Base-by-base conservation (phyloP, 495 filamentous ascomycete species). In the Penicilliopsis zonata region DNA sequence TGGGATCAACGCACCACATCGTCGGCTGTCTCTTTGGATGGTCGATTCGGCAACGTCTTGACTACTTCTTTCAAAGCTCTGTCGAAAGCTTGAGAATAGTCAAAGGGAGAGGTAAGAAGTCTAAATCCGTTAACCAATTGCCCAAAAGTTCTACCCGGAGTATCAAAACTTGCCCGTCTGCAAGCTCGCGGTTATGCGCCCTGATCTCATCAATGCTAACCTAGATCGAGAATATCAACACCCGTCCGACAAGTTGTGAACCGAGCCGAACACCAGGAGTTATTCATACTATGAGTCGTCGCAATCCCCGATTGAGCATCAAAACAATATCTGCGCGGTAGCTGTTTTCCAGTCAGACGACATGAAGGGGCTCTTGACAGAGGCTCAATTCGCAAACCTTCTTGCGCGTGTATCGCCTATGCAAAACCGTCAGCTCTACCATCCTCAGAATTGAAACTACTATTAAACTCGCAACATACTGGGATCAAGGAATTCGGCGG, bases 131-230 rank as follows among this genome's bases (percentile, higher is more conserved):
- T 28, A 31, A 20, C 49, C 4, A 47, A 5, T 10, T 10, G 8
- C 5, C 23, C 26, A n/a, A 19, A 17, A 34, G 13, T 7, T 1
- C 13, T 17, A 35, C 55, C 16, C 15, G n/a, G 17, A 8, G 5
- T 9, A 9, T 17, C 6, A n/a, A n/a, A 12, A 21, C 30, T 21
- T 57, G 74, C 67, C 86, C 86, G 41, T 95, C 85, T 42, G 92
- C 83, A 18, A 96, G 69, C 42, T 90, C 84, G 37, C 80, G 59
- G 50, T 82, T 93, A 61, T 94, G 87, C 40, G 82, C 72, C 53
- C 92, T 70, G 50, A 96, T 82, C 49, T 95, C 86, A 59, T 96
- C 92, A 37, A 99, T 70, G 63, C 86, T 94, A 46, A 98, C 82
- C 59, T 85, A 57, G 69, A 23, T 23, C n/a, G 19, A 31, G 8